Percentiles rank a stretch among this genome's conserved stretches.
Evolutionary conservation across 495 filamentous ascomycete species (phyloP).

Genomic region (Lasiosphaeria miniovina): DNA sequence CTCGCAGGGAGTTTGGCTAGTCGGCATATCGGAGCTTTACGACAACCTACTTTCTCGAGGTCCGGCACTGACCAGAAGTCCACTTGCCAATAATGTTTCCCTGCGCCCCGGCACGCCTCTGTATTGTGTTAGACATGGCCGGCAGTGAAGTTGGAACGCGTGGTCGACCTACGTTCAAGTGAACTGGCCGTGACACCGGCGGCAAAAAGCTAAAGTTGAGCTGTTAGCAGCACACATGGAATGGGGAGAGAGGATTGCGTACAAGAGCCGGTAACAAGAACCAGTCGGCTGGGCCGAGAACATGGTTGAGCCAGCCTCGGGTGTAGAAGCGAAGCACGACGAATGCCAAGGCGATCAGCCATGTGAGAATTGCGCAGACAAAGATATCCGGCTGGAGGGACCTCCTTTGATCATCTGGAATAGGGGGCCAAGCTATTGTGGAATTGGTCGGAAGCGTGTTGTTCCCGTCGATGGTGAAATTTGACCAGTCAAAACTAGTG

Average conservation of each 20-base stretch:
- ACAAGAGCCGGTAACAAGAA: conserved; percentile 29
- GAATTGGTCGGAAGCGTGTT: conserved; percentile 14
- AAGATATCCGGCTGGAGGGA: conserved; percentile 29
- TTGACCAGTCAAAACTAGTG: not conserved
- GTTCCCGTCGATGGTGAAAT: conserved; percentile 6
- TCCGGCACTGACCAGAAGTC: conserved; percentile 14
- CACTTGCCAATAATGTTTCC: conserved; percentile 24
- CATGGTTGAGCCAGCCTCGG: conserved; percentile 22
- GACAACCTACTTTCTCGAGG: conserved; percentile 20
- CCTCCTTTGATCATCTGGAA: conserved; percentile 19
- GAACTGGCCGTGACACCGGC: conserved; percentile 26
- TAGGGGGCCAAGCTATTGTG: conserved; percentile 11
- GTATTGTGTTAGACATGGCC: not conserved
- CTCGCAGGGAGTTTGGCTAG: too few species aligned
- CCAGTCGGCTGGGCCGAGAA: conserved; percentile 28
- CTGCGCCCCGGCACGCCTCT: conserved; percentile 23
- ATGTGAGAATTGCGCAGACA: conserved; percentile 25
- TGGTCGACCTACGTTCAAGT: conserved; percentile 17
- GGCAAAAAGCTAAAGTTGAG: conserved; percentile 22
- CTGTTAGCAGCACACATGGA: not conserved
- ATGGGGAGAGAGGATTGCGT: not conserved
- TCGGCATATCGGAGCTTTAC: not conserved
- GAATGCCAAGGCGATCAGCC: conserved; percentile 24
- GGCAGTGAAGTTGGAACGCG: not conserved
- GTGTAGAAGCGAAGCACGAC: conserved; percentile 33